phyloP scores from a whole-genome alignment of 2,329 filamentous ascomycete genomes.

The Pestalotiopsis sp. region DNA sequence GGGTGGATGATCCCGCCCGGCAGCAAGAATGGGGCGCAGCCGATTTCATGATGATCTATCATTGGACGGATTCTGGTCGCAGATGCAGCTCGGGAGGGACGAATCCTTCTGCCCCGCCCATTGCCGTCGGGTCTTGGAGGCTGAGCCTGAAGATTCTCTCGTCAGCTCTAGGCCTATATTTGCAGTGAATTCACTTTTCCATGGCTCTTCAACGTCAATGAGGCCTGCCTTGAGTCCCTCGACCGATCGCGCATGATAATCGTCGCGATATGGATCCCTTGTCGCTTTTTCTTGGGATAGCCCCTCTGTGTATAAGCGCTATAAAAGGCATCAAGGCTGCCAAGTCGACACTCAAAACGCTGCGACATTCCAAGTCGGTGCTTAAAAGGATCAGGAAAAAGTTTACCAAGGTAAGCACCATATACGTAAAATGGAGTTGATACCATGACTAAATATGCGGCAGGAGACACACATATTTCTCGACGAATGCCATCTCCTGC shows the following conservation, averaged over 20 bases:
- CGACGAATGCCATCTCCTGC: constrained; percentile 17
- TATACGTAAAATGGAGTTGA: not conserved
- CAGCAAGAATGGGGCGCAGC: not conserved
- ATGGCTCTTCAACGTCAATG: not conserved
- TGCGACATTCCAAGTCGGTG: constrained; percentile 13
- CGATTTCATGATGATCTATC: not conserved
- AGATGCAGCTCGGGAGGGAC: not conserved
- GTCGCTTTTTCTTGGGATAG: constrained; percentile 13
- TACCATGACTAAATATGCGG: not conserved
- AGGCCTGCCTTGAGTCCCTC: not conserved
- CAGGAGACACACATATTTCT: constrained; percentile 13
- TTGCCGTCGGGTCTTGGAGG: not conserved
- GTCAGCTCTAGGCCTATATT: not conserved
- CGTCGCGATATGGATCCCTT: not conserved
- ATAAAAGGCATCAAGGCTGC: constrained; percentile 12
- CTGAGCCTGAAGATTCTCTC: not conserved
- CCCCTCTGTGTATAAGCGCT: constrained; percentile 13
- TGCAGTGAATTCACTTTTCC: not conserved
- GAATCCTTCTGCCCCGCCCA: not conserved
- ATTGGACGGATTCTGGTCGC: not conserved
- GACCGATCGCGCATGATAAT: not conserved
- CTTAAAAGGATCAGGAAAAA: constrained; percentile 15
- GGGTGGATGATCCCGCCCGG: not conserved
- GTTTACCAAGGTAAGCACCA: constrained; percentile 8
- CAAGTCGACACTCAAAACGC: constrained; percentile 14